These are phyloP conservation scores for Mariannaea elegans DNA, from an alignment of 2,329 filamentous ascomycete species.

Conservation along the genomic window DNA sequence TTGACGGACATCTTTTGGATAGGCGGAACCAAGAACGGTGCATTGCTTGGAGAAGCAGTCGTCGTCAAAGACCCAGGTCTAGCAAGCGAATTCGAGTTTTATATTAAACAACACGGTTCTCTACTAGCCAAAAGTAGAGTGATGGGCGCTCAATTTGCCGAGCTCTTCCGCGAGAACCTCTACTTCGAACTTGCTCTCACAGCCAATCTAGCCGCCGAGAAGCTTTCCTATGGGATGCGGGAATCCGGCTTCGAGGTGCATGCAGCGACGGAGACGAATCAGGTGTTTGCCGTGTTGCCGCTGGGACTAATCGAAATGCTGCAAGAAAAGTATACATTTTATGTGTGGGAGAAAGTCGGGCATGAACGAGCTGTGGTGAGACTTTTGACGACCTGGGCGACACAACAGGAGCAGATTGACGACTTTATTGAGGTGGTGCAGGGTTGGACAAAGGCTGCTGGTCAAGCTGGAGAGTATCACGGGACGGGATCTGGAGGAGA, in stretches of 20 bases:
- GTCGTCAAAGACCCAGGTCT: constrained; percentile 54
- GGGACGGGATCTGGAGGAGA: too few relatives aligned
- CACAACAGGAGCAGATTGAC: constrained; percentile 53
- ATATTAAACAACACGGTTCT: constrained; percentile 61
- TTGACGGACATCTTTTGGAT: constrained; percentile 64
- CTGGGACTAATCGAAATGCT: constrained; percentile 48
- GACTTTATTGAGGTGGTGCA: constrained; percentile 40
- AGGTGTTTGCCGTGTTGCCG: constrained; percentile 58
- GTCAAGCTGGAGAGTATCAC: too few relatives aligned
- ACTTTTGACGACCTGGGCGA: constrained; percentile 61
- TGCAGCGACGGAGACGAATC: constrained; percentile 59
- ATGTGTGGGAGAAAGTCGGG: constrained; percentile 56
- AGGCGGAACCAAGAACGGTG: constrained; percentile 61
- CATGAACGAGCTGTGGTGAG: constrained; percentile 52
- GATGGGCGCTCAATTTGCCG: constrained; percentile 59
- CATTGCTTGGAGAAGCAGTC: constrained; percentile 59
- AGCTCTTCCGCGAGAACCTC: constrained; percentile 55
- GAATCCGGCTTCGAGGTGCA: constrained; percentile 52
- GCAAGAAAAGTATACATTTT: constrained; percentile 55
- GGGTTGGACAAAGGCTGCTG: background rate
- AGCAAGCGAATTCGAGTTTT: constrained; percentile 58
- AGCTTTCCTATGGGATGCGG: constrained; percentile 53
- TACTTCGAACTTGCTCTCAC: constrained; percentile 57
- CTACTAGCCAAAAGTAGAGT: constrained; percentile 59
- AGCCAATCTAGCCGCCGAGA: constrained; percentile 55